Conservation (phyloP, 2,329 filamentous ascomycete genomes). For the Sclerotinia glacialis region DNA sequence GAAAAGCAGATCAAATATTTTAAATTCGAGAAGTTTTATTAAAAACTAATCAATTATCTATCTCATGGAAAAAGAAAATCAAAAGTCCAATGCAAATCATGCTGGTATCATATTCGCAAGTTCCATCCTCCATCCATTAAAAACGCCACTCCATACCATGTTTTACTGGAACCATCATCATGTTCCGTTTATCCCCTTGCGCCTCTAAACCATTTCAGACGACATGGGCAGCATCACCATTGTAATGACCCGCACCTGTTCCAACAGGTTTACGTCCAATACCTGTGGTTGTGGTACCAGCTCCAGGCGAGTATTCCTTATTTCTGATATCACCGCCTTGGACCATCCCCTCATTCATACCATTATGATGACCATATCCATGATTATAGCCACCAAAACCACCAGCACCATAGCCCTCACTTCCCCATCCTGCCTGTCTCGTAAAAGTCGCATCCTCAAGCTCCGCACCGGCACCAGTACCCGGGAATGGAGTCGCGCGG, state of each 20-base stretch:
- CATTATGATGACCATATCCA: neutral
- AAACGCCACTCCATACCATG: neutral
- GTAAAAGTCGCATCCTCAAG: conserved; percentile 58
- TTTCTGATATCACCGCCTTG: conserved; percentile 2
- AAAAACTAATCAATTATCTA: neutral
- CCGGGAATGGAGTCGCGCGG: conserved; percentile 51
- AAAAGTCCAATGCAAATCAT: neutral
- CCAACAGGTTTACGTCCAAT: conserved; percentile 17
- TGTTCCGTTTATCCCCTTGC: neutral
- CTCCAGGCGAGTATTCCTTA: neutral
- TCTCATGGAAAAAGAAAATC: neutral
- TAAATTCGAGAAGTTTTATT: neutral
- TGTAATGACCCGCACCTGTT: neutral
- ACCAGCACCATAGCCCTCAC: conserved; percentile 5
- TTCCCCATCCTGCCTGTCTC: conserved; percentile 60
- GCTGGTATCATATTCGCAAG: conserved; percentile 14
- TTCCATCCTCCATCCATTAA: neutral
- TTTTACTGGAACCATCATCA: neutral
- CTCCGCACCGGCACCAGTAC: conserved; percentile 42
- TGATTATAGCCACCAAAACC: neutral
- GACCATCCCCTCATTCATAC: neutral
- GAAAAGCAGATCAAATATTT: too few species aligned
- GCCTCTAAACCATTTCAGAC: neutral
- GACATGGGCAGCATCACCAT: conserved; percentile 9
- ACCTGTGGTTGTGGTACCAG: neutral